Conservation (phyloP, 345 rosid species). For the Gossypioides kirkii region DNA sequence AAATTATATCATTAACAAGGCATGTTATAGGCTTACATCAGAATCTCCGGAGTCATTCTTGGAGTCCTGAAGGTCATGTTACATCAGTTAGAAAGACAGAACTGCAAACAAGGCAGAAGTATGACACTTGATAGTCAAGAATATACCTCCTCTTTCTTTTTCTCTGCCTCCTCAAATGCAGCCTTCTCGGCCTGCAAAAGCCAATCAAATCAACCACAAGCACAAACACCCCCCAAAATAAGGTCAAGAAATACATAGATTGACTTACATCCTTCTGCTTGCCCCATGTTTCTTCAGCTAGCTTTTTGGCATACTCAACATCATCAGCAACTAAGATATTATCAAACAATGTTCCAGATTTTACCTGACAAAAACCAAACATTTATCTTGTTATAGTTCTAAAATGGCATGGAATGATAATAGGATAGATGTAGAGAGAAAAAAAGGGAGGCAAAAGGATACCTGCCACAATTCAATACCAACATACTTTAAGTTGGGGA, state of each 20-base stretch:
- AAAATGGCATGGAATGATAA: background rate
- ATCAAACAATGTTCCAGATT: constrained; percentile 94
- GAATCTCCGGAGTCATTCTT: constrained; percentile 62
- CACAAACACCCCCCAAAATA: background rate
- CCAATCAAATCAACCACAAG: constrained; percentile 16
- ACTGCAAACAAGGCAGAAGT: background rate
- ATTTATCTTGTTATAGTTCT: background rate
- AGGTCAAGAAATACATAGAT: background rate
- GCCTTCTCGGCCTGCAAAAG: constrained; percentile 84
- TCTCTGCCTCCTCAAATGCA: constrained; percentile 89
- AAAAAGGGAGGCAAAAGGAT: constrained; percentile 6
- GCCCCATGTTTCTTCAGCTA: constrained; percentile 97
- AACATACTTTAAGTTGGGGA: constrained; percentile 85
- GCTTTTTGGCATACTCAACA: constrained; percentile 70
- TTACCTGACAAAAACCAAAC: constrained; percentile 46
- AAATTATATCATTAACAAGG: background rate
- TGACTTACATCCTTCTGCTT: constrained; percentile 78
- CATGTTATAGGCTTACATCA: constrained; percentile 49
- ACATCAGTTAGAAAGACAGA: constrained; percentile 7
- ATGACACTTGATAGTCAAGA: background rate
- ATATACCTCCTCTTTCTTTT: constrained; percentile 79
- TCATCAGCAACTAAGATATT: constrained; percentile 79
- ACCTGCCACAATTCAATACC: constrained; percentile 99
- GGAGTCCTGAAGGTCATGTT: constrained; percentile 44
- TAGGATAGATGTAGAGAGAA: background rate